Conservation (phyloP, 129 eudicot genomes). For the Chrysanthemum makinoi region DNA sequence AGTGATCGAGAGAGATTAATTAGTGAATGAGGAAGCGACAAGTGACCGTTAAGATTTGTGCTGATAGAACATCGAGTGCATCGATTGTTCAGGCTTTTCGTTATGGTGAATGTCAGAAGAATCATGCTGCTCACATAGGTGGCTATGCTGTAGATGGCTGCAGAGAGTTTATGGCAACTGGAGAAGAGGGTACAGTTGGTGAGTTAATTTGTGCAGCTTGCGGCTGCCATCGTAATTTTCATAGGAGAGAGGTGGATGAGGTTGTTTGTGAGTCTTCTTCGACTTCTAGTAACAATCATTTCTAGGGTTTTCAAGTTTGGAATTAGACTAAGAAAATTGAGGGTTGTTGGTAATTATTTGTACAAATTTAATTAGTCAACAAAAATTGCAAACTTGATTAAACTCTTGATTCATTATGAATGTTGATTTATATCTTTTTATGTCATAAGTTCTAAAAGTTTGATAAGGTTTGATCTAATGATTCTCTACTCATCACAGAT, state of each 20-base stretch:
- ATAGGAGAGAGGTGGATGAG: conserved; percentile 2
- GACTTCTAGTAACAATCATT: not conserved
- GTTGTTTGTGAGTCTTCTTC: conserved; percentile 1
- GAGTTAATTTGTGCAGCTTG: conserved; percentile 7
- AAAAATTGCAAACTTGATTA: not conserved
- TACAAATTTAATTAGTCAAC: not conserved
- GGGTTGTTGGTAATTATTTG: not conserved
- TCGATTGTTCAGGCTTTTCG: not conserved
- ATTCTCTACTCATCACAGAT: too few species aligned
- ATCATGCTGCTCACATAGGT: conserved; percentile 6
- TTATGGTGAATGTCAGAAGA: conserved; percentile 7
- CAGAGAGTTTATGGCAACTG: not conserved
- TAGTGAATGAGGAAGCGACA: conserved; percentile 26
- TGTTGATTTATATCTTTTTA: too few species aligned
- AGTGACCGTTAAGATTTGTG: not conserved
- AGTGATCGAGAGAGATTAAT: not conserved
- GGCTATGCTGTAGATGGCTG: conserved; percentile 6
- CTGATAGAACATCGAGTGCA: not conserved
- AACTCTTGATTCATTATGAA: not conserved
- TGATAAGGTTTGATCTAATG: too few species aligned
- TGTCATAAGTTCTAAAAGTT: too few species aligned
- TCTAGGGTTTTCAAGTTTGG: not conserved
- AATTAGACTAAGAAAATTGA: not conserved
- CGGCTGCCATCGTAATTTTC: conserved; percentile 1
- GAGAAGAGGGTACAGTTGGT: not conserved